Evolutionary conservation across 129 eudicot genomes (phyloP), one percentile per base, ranked within the genome.

Genomic region (Glebionis coronaria): DNA sequence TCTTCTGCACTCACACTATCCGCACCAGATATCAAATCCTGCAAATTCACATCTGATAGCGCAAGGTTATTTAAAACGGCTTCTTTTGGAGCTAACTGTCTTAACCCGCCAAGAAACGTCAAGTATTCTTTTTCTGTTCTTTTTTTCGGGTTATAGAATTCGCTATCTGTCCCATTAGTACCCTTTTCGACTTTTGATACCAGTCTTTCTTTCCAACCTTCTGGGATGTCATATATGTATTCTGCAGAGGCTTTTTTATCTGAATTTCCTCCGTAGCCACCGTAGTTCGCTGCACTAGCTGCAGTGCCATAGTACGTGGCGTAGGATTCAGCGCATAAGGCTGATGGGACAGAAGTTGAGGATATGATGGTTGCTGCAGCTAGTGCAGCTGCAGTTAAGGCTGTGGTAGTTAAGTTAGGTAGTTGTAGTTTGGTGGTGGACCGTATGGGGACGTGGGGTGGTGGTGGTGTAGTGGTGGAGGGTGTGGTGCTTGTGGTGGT

Each of bases 181-280:
- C 98, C 98, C 74, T 92, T 92, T 75, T 92, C 96, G 4, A 92
- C 86, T 69, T 92, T 92, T 1, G 98, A 88, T 4, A 92, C 96
- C 16, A 81, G 73, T 2, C 86, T 65, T 69, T 92, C 98, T 79
- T 92, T 92, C 98, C 98, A 92, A 23, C 98, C 98, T 3, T 83
- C 80, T 1, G 98, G 98, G 44, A 92, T 91, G 64, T 92, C 98
- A 76, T 92, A 92, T 14, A 78, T 68, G 85, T 92, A 92, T 81
- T 92, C 98, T 0, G 98, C 98, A 2, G 98, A 82, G 64, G 86
- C 79, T 70, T 86, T 81, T 77, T 88, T 88, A 79, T 77, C 88
- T 12, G 98, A 83, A 75, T 92, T 92, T 18, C 98, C 98, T 12
- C 98, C 98, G 80, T 84, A 92, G 47, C 98, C 98, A 20, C 98